phyloP scores from a whole-genome alignment of 1,139 yeast species.

The Pichia sp. region DNA sequence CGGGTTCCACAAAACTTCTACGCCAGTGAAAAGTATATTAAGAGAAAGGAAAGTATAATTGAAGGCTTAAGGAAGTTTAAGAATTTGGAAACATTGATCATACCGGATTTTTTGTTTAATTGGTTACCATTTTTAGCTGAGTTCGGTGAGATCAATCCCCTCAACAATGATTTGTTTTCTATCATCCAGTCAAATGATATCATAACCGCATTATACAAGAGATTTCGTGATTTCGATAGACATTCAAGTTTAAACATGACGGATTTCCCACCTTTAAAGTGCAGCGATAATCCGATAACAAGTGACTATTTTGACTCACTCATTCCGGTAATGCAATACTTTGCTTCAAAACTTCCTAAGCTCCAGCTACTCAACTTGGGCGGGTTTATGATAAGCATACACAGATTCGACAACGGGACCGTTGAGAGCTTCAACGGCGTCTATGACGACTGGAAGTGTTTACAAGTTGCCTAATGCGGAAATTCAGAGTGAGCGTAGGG shows the following conservation, averaged over 20 bases:
- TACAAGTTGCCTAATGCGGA: slow-evolving; percentile 15
- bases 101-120: slow-evolving; percentile 32
- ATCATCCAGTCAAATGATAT: slow-evolving; percentile 19
- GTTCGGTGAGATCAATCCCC: slow-evolving; percentile 7
- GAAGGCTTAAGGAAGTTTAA: slow-evolving; percentile 18
- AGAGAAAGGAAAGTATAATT: slow-evolving; percentile 19
- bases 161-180: too few species aligned
- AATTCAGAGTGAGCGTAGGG: slow-evolving; percentile 2
- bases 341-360: slow-evolving; percentile 16
- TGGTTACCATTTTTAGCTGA: slow-evolving; percentile 30
- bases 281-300: neutral
- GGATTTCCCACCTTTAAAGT: slow-evolving; percentile 17
- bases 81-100: slow-evolving; percentile 21
- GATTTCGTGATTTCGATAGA: slow-evolving; percentile 24
- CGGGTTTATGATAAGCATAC: slow-evolving; percentile 19
- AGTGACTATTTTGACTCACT: slow-evolving; percentile 19
- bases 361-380: slow-evolving; percentile 26
- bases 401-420: neutral
- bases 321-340: slow-evolving; percentile 18
- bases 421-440: slow-evolving; percentile 1
- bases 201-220: slow-evolving; percentile 22
- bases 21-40: slow-evolving; percentile 20
- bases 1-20: slow-evolving; percentile 20
- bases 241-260: slow-evolving; percentile 23
- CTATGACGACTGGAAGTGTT: slow-evolving; percentile 15